Base-by-base conservation (phyloP, 345 rosid genomes). In the Hibiscus mutabilis region DNA sequence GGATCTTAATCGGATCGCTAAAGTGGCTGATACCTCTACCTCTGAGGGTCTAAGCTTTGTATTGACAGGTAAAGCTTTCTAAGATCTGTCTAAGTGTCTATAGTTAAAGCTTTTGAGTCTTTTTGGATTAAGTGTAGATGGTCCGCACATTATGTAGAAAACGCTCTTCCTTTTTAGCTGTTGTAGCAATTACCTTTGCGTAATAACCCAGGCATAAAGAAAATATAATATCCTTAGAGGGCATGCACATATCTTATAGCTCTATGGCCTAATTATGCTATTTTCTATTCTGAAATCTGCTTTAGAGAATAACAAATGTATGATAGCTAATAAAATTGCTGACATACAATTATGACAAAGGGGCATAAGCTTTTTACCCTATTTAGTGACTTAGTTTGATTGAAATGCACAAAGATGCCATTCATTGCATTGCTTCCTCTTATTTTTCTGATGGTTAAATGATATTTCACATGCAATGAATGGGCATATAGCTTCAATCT, bases 1-100 rank as follows among this genome's bases (percentile, higher is more conserved):
- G 74, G 96, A 95, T 81, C 89, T 92, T 53, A 87, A 95, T 84
- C 83, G 81, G 63, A 91, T 95, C 49, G 99, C 99, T 12, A 86
- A 89, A 74, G 69, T 42, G 76, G 93, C 97, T 14, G 96, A 92
- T 76, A 95, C 99, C 61, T 92, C 99, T 60, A 85, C 93, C n/a
- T 73, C 99, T 3, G 83, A 81, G 79, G 99, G 97, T 71, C 74
- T 95, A 68, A 83, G 90, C 79, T 92, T 82, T 71, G 85, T 92
- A 19, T 80, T 94, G 86, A 88, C 97, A 11, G 99, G 98, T 91
- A 84, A 76, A 73, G 52, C 61, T 79, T 64, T 70, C 63, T 56
- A 33, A 16, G 35, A 25, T 27, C 59, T 42, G 7, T 52, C 18
- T 18, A 21, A n/a, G n/a, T n/a, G n/a, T n/a, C n/a, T n/a, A n/a